Conservation (phyloP, 306 rosid species). For the Dalbergia oliveri region DNA sequence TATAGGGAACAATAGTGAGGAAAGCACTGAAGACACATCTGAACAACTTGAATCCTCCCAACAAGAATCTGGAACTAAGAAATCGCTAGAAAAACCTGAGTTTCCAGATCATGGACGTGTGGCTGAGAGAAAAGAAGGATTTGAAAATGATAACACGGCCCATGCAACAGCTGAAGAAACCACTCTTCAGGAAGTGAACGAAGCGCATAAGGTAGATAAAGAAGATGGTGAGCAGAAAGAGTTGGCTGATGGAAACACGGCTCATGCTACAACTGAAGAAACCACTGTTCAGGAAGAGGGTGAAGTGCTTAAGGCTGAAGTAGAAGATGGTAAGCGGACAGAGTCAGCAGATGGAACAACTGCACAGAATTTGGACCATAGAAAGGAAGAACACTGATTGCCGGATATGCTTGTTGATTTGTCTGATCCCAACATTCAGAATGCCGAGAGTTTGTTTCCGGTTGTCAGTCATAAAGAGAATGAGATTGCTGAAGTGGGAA, state of each 20-base stretch:
- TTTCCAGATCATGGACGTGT: slow-evolving; percentile 52
- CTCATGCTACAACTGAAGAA: slow-evolving; percentile 51
- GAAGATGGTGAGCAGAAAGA: slow-evolving; percentile 49
- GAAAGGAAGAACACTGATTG: slow-evolving; percentile 47
- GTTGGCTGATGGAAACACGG: slow-evolving; percentile 47
- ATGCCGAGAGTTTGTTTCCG: slow-evolving; percentile 43
- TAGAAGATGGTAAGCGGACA: slow-evolving; percentile 43
- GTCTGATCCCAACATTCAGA: slow-evolving; percentile 49
- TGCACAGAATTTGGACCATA: slow-evolving; percentile 41
- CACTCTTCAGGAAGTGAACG: slow-evolving; percentile 52
- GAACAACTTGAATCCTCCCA: slow-evolving; percentile 55
- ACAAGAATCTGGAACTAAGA: slow-evolving; percentile 53
- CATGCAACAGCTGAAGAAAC: slow-evolving; percentile 51
- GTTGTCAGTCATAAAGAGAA: slow-evolving; percentile 47
- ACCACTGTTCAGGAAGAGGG: slow-evolving; percentile 1
- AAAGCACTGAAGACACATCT: slow-evolving; percentile 55
- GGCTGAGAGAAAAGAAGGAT: slow-evolving; percentile 58
- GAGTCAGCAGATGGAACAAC: slow-evolving; percentile 45
- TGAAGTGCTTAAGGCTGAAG: slow-evolving; percentile 43
- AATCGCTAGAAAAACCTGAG: slow-evolving; percentile 52
- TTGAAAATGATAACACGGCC: slow-evolving; percentile 47
- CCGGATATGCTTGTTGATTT: slow-evolving; percentile 48
- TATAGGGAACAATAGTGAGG: slow-evolving; percentile 73
- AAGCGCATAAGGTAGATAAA: slow-evolving; percentile 49
- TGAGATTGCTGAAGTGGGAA: slow-evolving; percentile 49